Evolutionary conservation across 2,329 filamentous ascomycete species (phyloP).

Genomic region (Plenodomus biglobosus): DNA sequence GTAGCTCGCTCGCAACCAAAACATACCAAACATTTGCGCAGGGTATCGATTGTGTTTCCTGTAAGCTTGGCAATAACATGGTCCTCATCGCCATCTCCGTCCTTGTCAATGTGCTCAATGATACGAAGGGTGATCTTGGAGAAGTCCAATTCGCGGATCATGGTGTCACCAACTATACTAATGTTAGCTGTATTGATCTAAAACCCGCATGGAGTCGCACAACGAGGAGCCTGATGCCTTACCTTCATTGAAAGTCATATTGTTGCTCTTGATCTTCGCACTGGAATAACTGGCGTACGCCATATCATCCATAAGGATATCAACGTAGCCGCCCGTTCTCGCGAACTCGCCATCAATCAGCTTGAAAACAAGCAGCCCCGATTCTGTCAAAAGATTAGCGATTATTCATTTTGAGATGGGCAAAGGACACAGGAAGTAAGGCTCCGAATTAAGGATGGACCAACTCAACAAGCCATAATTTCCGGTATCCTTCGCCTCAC

Average conservation of each 20-base stretch:
- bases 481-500: conserved; percentile 13
- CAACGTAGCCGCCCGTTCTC: conserved; percentile 72
- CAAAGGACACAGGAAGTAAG: conserved; percentile 21
- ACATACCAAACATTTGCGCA: conserved; percentile 82
- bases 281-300: conserved; percentile 86
- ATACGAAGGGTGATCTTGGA: conserved; percentile 88
- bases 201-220: not conserved
- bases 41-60: conserved; percentile 81
- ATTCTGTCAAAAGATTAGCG: conserved; percentile 63
- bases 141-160: conserved; percentile 96
- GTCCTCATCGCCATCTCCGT: conserved; percentile 68
- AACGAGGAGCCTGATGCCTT: conserved; percentile 25
- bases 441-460: conserved; percentile 21
- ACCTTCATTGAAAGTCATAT: conserved; percentile 80
- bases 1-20: not conserved
- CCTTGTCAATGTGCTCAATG: conserved; percentile 75
- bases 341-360: conserved; percentile 86
- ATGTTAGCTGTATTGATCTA: conserved; percentile 24
- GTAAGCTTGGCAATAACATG: conserved; percentile 78
- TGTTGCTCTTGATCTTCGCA: conserved; percentile 68
- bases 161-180: conserved; percentile 74
- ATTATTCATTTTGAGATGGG: not conserved
- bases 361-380: conserved; percentile 90
- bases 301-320: conserved; percentile 93
- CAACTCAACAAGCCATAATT: conserved; percentile 29